A percentile compares a stretch with the other conserved stretches of the same genome.
Conservation (phyloP, 371 early-diverging fungal species). For the Actinomortierella ambigua region DNA sequence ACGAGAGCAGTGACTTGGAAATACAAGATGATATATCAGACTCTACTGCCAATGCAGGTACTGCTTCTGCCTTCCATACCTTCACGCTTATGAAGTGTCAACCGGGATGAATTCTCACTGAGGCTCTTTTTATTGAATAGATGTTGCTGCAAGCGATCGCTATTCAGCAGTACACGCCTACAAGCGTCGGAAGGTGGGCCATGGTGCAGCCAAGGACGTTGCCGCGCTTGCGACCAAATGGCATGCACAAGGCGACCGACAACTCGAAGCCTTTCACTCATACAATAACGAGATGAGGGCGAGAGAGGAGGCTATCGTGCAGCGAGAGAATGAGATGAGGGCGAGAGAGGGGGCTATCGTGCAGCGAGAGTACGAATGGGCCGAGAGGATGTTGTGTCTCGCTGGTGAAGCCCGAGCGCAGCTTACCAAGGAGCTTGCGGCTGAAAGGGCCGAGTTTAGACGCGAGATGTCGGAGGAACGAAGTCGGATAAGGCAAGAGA, state of each 20-base stretch:
- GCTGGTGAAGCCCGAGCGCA: background rate
- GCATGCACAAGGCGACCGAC: too few relatives aligned
- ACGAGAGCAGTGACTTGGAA: conserved; percentile 4
- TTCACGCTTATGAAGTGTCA: too few relatives aligned
- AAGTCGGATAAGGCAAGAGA: background rate
- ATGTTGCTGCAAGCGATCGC: background rate
- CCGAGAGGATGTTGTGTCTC: background rate
- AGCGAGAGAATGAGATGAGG: too few relatives aligned
- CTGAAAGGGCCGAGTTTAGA: conserved; percentile 2
- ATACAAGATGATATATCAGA: background rate
- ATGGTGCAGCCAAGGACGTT: too few relatives aligned
- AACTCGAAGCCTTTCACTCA: too few relatives aligned
- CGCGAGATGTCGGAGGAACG: background rate
- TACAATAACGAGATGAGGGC: too few relatives aligned
- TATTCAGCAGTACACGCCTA: too few relatives aligned
- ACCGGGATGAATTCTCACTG: background rate
- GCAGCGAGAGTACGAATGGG: background rate
- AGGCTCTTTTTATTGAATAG: background rate
- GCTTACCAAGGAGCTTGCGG: background rate
- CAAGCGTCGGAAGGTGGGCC: too few relatives aligned
- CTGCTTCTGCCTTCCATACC: background rate
- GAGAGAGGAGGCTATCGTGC: too few relatives aligned
- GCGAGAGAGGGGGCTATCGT: too few relatives aligned
- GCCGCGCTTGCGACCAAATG: too few relatives aligned
- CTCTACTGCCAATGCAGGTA: too few relatives aligned